These are phyloP conservation scores for Mixia osmundae DNA, from an alignment of 1,284 basidiomycete genomes.

Conservation along the genomic window DNA sequence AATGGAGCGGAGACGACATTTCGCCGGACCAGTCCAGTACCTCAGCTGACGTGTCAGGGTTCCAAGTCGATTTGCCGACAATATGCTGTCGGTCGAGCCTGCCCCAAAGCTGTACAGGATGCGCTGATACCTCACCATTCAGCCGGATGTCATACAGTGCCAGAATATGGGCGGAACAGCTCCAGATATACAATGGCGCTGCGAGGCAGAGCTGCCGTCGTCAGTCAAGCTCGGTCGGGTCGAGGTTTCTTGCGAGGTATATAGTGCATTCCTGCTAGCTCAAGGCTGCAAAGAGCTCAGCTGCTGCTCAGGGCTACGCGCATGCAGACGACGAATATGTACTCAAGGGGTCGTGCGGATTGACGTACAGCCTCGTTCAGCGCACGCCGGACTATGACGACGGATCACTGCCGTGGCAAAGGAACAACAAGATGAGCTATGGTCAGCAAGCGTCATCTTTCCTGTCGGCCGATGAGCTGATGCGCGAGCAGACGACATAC, in stretches of 20 bases:
- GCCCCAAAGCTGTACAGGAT: no score
- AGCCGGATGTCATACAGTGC: constrained; percentile 69
- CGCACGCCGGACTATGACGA: no score
- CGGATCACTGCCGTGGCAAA: no score
- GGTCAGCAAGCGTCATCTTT: no score
- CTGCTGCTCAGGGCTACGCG: constrained; percentile 63
- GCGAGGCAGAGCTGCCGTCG: constrained; percentile 67
- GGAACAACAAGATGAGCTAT: no score
- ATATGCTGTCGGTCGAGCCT: no score
- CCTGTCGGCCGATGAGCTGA: no score
- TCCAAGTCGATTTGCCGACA: no score
- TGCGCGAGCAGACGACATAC: no score
- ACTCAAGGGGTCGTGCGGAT: constrained; percentile 60
- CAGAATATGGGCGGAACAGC: constrained; percentile 49
- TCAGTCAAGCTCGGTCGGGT: constrained; percentile 45
- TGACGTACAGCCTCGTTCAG: constrained; percentile 54
- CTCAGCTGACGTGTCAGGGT: constrained; percentile 63
- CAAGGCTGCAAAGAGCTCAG: no score
- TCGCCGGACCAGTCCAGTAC: constrained; percentile 40
- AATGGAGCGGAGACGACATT: constrained; percentile 37
- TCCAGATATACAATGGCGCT: constrained; percentile 67
- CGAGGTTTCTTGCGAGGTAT: constrained; percentile 67
- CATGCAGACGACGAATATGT: constrained; percentile 55
- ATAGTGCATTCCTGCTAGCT: no score
- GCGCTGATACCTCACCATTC: constrained; percentile 43